Conservation (phyloP, 1,139 yeast species). For the Zygosaccharomyces pseudobailii region DNA sequence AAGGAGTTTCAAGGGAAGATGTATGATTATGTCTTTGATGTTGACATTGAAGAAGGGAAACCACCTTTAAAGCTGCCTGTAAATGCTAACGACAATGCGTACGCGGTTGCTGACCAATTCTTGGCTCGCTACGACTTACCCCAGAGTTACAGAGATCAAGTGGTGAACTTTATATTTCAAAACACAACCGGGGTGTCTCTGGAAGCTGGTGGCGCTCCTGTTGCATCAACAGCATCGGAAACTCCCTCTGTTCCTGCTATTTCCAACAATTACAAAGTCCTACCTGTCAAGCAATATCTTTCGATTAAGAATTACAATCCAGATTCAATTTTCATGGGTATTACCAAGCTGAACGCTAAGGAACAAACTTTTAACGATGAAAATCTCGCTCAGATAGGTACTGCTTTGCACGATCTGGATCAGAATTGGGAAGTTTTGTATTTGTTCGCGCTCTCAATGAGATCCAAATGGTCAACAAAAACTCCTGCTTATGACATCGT, state of each 20-base stretch:
- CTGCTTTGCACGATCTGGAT: slow-evolving; percentile 34
- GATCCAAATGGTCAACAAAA: slow-evolving; percentile 44
- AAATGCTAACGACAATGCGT: slow-evolving; percentile 79
- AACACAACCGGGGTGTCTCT: slow-evolving; percentile 66
- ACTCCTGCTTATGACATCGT: slow-evolving; percentile 57
- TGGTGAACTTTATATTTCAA: slow-evolving; percentile 73
- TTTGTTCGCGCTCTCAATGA: slow-evolving; percentile 40
- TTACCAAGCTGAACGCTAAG: slow-evolving; percentile 36
- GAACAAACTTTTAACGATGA: slow-evolving; percentile 37
- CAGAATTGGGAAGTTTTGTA: slow-evolving; percentile 36
- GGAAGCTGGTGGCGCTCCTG: slow-evolving; percentile 27
- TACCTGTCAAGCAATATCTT: slow-evolving; percentile 36
- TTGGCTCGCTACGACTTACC: slow-evolving; percentile 77
- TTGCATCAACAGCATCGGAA: neutral
- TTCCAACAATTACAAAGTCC: slow-evolving; percentile 17
- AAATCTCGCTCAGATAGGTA: slow-evolving; percentile 34
- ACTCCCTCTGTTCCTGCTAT: slow-evolving; percentile 32
- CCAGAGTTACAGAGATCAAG: slow-evolving; percentile 63
- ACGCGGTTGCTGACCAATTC: slow-evolving; percentile 74
- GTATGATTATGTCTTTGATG: slow-evolving; percentile 94
- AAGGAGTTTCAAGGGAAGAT: slow-evolving; percentile 58
- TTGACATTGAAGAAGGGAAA: slow-evolving; percentile 83
- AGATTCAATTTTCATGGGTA: slow-evolving; percentile 37
- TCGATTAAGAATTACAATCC: slow-evolving; percentile 30
- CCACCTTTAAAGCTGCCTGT: slow-evolving; percentile 89